These are phyloP conservation scores for Lagenaria siceraria DNA, from an alignment of 306 rosid species.

Conservation along the genomic window DNA sequence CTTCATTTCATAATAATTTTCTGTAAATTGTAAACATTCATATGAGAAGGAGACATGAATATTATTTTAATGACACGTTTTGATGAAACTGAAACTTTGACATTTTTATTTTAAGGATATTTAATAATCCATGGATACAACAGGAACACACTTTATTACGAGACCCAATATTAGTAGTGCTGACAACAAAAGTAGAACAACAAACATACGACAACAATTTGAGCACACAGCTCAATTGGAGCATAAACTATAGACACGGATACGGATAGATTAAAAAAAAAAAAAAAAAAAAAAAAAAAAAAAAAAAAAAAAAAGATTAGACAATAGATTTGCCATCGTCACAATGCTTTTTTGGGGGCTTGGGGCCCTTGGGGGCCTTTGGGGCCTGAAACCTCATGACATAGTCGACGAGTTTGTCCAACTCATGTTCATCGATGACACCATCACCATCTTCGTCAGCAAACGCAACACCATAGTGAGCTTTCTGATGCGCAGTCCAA, in stretches of 20 bases:
- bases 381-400: not conserved
- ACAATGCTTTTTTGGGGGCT: not conserved
- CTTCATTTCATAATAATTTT: too few species aligned
- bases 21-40: too few species aligned
- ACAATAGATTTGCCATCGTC: not conserved
- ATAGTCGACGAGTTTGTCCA: not conserved
- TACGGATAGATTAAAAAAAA: too few species aligned
- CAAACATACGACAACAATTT: too few species aligned
- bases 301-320: not conserved
- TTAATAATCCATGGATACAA: not conserved
- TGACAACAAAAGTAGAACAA: too few species aligned
- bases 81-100: not conserved
- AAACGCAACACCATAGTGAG: not conserved
- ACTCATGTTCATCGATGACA: not conserved
- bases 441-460: not conserved
- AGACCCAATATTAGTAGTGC: not conserved
- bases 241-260: too few species aligned
- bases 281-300: too few species aligned
- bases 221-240: too few species aligned
- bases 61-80: too few species aligned
- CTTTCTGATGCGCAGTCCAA: not conserved
- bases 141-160: not conserved
- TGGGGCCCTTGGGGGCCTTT: too few species aligned
- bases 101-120: not conserved
- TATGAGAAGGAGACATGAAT: too few species aligned